A percentile compares a stretch with the other conserved stretches of the same genome.
Evolutionary conservation across 306 rosid species (phyloP).

Genomic region (Ormosia semicastrata): DNA sequence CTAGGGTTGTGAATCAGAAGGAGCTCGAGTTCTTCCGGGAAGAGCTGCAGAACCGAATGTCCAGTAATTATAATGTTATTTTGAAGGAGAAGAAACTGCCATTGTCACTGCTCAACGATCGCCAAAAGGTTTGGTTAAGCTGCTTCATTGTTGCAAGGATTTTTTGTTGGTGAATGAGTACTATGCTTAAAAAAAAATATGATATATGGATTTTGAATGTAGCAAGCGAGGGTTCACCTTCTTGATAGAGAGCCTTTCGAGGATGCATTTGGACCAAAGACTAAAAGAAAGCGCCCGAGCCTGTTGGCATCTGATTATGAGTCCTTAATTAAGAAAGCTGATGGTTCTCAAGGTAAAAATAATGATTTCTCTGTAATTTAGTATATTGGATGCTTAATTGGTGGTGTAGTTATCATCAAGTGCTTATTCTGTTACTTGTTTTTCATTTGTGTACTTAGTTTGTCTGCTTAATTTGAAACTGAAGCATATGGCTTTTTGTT

Average conservation of each 20-base stretch:
- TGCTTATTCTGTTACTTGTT: not conserved
- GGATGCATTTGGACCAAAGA: conserved; percentile 88
- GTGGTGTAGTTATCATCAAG: not conserved
- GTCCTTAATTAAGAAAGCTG: conserved; percentile 78
- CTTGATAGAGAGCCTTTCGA: conserved; percentile 84
- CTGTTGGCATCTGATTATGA: conserved; percentile 80
- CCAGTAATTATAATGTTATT: conserved; percentile 73
- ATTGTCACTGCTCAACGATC: conserved; percentile 73
- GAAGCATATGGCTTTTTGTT: not conserved
- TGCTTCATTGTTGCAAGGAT: not conserved
- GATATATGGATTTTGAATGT: conserved; percentile 29
- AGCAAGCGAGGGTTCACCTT: conserved; percentile 95
- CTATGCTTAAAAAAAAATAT: not conserved
- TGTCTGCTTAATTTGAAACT: not conserved
- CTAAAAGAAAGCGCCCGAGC: conserved; percentile 81
- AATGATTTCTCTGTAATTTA: not conserved
- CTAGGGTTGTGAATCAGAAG: conserved; percentile 79
- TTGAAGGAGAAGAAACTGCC: conserved; percentile 77
- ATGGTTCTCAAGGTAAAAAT: conserved; percentile 75
- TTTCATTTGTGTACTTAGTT: not conserved
- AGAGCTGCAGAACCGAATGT: conserved; percentile 64
- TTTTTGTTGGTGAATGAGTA: not conserved
- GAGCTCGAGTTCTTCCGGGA: conserved; percentile 82
- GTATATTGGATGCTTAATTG: not conserved
- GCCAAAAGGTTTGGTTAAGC: conserved; percentile 64